These are phyloP conservation scores for Vitis hybrid DNA, from an alignment of 177 flowering plant species.

Conservation along the genomic window DNA sequence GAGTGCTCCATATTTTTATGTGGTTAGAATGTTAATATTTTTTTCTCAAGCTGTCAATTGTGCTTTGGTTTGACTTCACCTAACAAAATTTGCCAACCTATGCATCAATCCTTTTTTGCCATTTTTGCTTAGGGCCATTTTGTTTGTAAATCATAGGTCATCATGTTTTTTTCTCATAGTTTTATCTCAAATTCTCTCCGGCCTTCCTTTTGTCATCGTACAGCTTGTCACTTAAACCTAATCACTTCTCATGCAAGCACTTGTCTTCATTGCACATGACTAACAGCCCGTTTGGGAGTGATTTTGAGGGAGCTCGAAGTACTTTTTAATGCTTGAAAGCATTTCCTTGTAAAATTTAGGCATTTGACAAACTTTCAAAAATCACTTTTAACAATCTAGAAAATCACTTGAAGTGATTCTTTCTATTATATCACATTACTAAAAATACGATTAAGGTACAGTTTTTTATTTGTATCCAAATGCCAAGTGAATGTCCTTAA, in stretches of 20 bases:
- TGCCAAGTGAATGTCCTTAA: too few relatives aligned
- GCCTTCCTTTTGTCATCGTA: not conserved
- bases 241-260: not conserved
- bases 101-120: not conserved
- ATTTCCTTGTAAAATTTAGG: too few relatives aligned
- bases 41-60: not conserved
- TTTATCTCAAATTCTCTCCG: not conserved
- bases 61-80: not conserved
- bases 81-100: not conserved
- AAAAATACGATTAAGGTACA: too few relatives aligned
- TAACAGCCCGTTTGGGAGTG: not conserved
- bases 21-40: not conserved
- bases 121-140: not conserved
- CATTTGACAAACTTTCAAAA: too few relatives aligned
- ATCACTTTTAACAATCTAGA: too few relatives aligned
- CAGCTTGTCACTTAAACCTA: not conserved
- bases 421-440: too few relatives aligned
- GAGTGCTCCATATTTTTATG: not conserved
- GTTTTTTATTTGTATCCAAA: too few relatives aligned
- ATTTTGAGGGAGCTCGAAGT: too few relatives aligned
- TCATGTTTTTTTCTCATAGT: not conserved
- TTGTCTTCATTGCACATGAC: not conserved
- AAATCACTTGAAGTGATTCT: too few relatives aligned
- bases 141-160: not conserved
- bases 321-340: too few relatives aligned